phyloP scores from a whole-genome alignment of 2,329 filamentous ascomycete species.

The Colletotrichum graminicola region DNA sequence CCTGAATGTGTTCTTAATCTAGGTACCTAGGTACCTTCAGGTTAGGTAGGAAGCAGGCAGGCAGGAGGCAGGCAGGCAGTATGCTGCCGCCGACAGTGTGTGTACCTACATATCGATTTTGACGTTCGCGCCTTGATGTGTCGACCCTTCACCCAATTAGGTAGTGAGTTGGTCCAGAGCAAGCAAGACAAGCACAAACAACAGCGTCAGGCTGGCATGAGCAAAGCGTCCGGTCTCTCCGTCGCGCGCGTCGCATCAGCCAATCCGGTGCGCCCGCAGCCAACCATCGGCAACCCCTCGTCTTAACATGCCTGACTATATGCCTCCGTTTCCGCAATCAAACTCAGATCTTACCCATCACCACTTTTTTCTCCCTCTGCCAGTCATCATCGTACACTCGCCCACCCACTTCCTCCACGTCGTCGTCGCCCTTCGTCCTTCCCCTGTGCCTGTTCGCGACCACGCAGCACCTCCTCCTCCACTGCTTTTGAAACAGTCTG shows the following conservation, averaged over 20 bases:
- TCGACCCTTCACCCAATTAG: not conserved
- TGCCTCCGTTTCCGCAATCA: slow-evolving; percentile 24
- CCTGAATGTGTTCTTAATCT: not conserved
- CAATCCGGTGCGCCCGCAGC: slow-evolving; percentile 32
- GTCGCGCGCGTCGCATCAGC: not conserved
- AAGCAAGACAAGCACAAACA: not conserved
- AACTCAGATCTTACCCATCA: slow-evolving; percentile 22
- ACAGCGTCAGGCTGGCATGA: slow-evolving; percentile 4
- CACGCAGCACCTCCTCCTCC: slow-evolving; percentile 26
- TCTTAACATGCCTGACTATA: slow-evolving; percentile 34
- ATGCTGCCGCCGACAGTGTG: no score
- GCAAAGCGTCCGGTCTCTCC: slow-evolving; percentile 12
- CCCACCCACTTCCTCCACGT: slow-evolving; percentile 6
- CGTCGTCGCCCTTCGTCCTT: slow-evolving; percentile 23
- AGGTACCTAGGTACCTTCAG: no score
- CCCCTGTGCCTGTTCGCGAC: slow-evolving; percentile 35
- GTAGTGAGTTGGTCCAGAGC: not conserved
- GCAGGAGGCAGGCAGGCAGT: no score
- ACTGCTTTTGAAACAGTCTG: slow-evolving; percentile 54
- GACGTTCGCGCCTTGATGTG: slow-evolving; percentile 3
- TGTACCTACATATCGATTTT: slow-evolving; percentile 1
- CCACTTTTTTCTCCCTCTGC: not conserved
- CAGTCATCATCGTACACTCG: slow-evolving; percentile 19
- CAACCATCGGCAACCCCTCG: slow-evolving; percentile 24
- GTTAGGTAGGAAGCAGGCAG: no score